Base-by-base conservation (phyloP, 768 basidiomycete species). In the Podaxis carcinomalis region DNA sequence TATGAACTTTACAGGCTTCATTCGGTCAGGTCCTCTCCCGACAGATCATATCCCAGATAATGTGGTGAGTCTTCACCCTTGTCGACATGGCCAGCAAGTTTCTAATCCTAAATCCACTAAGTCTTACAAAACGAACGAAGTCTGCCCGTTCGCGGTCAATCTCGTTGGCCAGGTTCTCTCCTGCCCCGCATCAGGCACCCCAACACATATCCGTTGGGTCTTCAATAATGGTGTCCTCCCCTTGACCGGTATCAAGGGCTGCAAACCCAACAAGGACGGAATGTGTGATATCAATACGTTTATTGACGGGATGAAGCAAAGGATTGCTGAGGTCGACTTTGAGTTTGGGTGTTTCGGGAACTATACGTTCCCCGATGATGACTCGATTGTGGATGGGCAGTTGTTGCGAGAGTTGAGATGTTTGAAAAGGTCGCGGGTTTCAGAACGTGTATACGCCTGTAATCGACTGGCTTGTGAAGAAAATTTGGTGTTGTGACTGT, bases 141-240 rank as follows among this genome's bases (percentile, higher is more conserved):
- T 75, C 9, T 67, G 70, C 5, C 76, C 76, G 2, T 77, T 78
- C 57, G 75, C 59, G 2, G 65, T 74, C 42, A 72, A 74, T 57
- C 66, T 77, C 19, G 71, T 75, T 62, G 83, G 67, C 62, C 78
- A 89, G 76, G 86, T 64, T 65, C 80, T 63, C 63, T 77, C 62
- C 77, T 85, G 68, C 62, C 70, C 68, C 57, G 65, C 68, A 14
- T 61, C 65, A 36, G 59, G 61, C 7, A 65, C 60, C 25, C 68
- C 68, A 9, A 72, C 64, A 63, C 80, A 88, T 59, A 87, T 92
- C 59, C 81, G 89, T 6, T 78, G 88, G 71, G 80, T 91, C 49
- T 75, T 91, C 65, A 92, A 93, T 68, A 90, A 92, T 65, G 90
- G 80, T 0, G 84, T 86, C 1, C 77, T 88, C 2, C 89, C 90